Evolutionary conservation across 371 early-diverging fungal species (phyloP), one percentile per base, ranked within the genome.

Genomic region (Lichtheimia hyalospora): DNA sequence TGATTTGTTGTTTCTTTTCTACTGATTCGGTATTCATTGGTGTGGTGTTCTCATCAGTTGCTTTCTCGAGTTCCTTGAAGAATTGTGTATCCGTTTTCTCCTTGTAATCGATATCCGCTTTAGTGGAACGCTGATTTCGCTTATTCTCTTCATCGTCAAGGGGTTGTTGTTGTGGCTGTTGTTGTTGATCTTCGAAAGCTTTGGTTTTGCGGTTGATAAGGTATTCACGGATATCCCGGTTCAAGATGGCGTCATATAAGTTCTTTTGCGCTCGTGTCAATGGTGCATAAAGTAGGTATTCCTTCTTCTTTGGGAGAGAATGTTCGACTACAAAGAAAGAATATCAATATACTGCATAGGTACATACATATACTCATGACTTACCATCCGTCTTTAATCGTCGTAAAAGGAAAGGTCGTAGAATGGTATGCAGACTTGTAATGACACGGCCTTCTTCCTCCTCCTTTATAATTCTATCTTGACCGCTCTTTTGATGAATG

Each of bases 401-500:
- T 44, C 99, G 80, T 43, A 99, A 82, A 69, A 99, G 82, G 67
- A 98, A 95, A 2, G 99, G 98, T 68, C 89, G 86, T 54, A 99
- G 74, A 57, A 99, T 92, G 39, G 86, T 83, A 70, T 97, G 95
- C 21, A 96, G 83, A 64, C 91, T 91, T 15, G 89, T 74, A 4
- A 96, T 88, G 15, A 96, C 79, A 25, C 83, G 78, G 16, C 86
- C 82, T 60, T 86, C 79, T 5, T 87, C 79, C 60, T 93, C 91
- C 58, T 90, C 87, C 48, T 83, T 85, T 51, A 90, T 77, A 40
- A 89, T 88, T 57, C 89, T 82, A 14, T 85, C 84, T 63, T 85
- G 83, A 1, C 89, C 89, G 56, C 82, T 84, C 55, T 84, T 77
- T 58, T 83, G 73, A 60, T 88, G 79, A 27, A 91, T 77, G 61